Base-by-base conservation (phyloP, 2,329 filamentous ascomycete genomes). In the Xylaria sp. region DNA sequence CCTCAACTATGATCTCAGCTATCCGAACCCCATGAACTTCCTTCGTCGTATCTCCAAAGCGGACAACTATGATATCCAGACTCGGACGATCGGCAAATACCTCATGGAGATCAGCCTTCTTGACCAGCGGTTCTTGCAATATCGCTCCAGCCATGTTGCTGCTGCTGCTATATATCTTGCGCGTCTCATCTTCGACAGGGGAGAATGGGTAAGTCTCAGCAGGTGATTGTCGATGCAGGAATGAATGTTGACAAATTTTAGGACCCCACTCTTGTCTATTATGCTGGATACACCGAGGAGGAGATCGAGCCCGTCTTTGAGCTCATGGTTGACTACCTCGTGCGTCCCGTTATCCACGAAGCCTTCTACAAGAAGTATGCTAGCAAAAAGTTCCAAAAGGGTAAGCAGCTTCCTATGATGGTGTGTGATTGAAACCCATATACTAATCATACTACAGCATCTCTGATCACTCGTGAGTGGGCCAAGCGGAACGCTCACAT, bases 341-440 rank as follows among this genome's bases (percentile, higher is more conserved):
- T 92, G 67, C 90, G 93, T 13, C 96, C 95, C 31, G 92, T 97
- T 63, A 88, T 91, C 51, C 96, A 99, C 78, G 95, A 98, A 80
- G 97, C 96, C 44, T 97, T 99, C 86, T 98, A 97, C 87, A 97
- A 97, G 88, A 99, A 99, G 83, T 99, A 99, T 80, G 96, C 96
- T 65, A 97, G 93, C 88, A 99, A 98, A 87, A 97, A 97, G 83
- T 99, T 98, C 83, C 84, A 98, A 76, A 99, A 99, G 85, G 94
- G 95, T 97, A 89, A 83, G 87, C 48, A 42, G 31, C 60, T 69
- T 60, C 75, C 79, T 67, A 78, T 79, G 26, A 10, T 57, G 7
- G 31, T 20, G 11, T 48, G 2, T 56, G 2, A 57, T 49, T 15
- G 7, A 51, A 13, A 49, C 9, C 17, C 13, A 13, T 11, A 10